A percentile compares a stretch with the other conserved stretches of the same genome.
Evolutionary conservation across 2,329 filamentous ascomycete species (phyloP).

Genomic region (Hymenoscyphus fraxineus): DNA sequence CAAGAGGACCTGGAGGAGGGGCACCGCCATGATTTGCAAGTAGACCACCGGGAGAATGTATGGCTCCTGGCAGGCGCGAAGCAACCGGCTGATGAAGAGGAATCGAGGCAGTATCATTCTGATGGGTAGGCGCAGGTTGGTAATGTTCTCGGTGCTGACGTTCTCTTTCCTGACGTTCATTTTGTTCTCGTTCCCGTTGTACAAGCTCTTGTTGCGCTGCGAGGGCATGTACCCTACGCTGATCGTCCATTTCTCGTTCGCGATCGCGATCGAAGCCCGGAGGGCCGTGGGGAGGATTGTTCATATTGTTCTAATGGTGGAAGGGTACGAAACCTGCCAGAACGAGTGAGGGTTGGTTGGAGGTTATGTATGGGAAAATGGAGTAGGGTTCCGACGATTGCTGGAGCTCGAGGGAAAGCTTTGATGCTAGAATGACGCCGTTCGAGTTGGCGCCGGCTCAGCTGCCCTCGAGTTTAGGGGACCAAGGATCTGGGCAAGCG

Average conservation of each 20-base stretch:
- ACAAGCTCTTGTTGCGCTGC: conserved; percentile 52
- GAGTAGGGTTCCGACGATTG: background rate
- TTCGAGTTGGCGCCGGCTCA: conserved; percentile 2
- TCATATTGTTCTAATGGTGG: conserved; percentile 22
- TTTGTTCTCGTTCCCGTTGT: conserved; percentile 46
- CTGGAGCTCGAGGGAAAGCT: conserved; percentile 8
- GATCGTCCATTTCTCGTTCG: conserved; percentile 46
- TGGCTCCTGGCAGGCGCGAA: conserved; percentile 71
- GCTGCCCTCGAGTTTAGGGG: background rate
- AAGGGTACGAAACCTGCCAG: background rate
- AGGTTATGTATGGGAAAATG: background rate
- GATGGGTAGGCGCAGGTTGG: conserved; percentile 66
- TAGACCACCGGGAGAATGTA: conserved; percentile 88
- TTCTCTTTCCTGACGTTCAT: conserved; percentile 51
- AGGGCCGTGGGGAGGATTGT: conserved; percentile 33
- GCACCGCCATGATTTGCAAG: conserved; percentile 68
- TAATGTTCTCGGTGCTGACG: conserved; percentile 60
- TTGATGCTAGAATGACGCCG: conserved; percentile 5
- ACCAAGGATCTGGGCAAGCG: background rate
- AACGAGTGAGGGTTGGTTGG: background rate
- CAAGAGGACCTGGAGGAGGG: conserved; percentile 47
- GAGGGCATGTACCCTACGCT: conserved; percentile 52
- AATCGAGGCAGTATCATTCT: conserved; percentile 82
- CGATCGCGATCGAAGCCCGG: conserved; percentile 32
- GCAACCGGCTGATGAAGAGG: conserved; percentile 94